These are phyloP conservation scores for Hypomontagnella monticulosa DNA, from an alignment of 495 filamentous ascomycete genomes.

Conservation along the genomic window DNA sequence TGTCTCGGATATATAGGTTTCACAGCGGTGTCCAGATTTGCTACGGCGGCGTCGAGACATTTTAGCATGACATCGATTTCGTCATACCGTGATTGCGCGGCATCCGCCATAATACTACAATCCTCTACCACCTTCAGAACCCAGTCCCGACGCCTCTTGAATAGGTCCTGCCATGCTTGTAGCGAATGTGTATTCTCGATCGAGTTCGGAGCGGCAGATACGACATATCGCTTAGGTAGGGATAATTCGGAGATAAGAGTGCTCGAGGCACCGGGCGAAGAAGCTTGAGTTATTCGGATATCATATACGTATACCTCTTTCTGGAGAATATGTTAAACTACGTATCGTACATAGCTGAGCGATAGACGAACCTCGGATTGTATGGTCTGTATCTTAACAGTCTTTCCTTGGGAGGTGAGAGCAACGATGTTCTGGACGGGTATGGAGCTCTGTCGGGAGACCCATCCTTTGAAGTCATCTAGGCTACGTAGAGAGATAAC, in stretches of 20 bases:
- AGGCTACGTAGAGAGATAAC: slow-evolving; percentile 43
- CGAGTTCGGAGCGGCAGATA: slow-evolving; percentile 73
- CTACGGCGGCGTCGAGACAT: slow-evolving; percentile 78
- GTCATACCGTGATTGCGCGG: slow-evolving; percentile 58
- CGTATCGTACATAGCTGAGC: background rate
- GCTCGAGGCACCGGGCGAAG: slow-evolving; percentile 50
- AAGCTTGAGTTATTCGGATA: slow-evolving; percentile 67
- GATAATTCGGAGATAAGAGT: slow-evolving; percentile 61
- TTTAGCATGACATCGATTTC: slow-evolving; percentile 77
- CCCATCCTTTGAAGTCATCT: slow-evolving; percentile 76
- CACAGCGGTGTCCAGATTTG: slow-evolving; percentile 82
- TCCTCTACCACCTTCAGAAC: slow-evolving; percentile 72
- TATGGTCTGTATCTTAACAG: slow-evolving; percentile 78
- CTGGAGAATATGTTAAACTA: slow-evolving; percentile 51
- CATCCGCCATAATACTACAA: slow-evolving; percentile 66
- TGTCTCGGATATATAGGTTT: slow-evolving; percentile 78
- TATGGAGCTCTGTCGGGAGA: slow-evolving; percentile 72
- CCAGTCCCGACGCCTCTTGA: slow-evolving; percentile 78
- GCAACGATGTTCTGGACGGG: slow-evolving; percentile 76
- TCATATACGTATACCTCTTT: slow-evolving; percentile 91
- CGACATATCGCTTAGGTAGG: slow-evolving; percentile 65
- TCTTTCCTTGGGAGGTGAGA: slow-evolving; percentile 83
- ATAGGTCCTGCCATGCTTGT: slow-evolving; percentile 83
- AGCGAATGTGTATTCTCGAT: slow-evolving; percentile 77
- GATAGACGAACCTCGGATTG: slow-evolving; percentile 71